Percentiles rank a stretch among this genome's conserved stretches.
Conservation (phyloP, 2,329 filamentous ascomycete genomes). For the Xylaria arbuscula region DNA sequence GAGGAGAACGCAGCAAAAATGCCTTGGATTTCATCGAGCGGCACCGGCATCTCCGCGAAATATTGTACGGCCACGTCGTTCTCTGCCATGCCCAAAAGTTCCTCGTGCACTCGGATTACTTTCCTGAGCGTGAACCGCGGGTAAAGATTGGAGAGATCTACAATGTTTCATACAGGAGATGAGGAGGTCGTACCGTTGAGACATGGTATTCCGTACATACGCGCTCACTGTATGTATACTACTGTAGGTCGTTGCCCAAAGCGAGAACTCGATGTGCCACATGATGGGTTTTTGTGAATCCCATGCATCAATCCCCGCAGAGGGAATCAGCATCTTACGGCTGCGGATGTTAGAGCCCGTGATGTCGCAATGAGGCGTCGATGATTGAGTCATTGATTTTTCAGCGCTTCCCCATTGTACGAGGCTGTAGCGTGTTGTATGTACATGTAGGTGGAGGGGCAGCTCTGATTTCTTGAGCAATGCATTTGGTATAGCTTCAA, state of each 20-base stretch:
- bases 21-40: background rate
- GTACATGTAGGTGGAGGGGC: background rate
- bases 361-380: conserved; percentile 11
- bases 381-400: conserved; percentile 6
- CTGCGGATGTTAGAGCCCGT: background rate
- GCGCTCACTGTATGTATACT: conserved; percentile 18
- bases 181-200: conserved; percentile 13
- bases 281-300: conserved; percentile 35
- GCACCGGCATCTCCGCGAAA: conserved; percentile 5
- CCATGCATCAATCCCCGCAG: conserved; percentile 29
- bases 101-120: background rate
- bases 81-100: background rate
- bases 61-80: background rate
- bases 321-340: background rate
- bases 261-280: conserved; percentile 23
- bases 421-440: conserved; percentile 3
- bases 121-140: conserved; percentile 16
- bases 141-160: conserved; percentile 18
- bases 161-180: conserved; percentile 8
- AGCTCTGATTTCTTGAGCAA: background rate
- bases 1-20: background rate
- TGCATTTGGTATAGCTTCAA: background rate
- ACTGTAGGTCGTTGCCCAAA: conserved; percentile 15
- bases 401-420: background rate
- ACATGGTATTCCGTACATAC: conserved; percentile 7